Evolutionary conservation across 2,329 filamentous ascomycete genomes (phyloP), one percentile per base, ranked within the genome.

Genomic region (Alternaria infectoria): DNA sequence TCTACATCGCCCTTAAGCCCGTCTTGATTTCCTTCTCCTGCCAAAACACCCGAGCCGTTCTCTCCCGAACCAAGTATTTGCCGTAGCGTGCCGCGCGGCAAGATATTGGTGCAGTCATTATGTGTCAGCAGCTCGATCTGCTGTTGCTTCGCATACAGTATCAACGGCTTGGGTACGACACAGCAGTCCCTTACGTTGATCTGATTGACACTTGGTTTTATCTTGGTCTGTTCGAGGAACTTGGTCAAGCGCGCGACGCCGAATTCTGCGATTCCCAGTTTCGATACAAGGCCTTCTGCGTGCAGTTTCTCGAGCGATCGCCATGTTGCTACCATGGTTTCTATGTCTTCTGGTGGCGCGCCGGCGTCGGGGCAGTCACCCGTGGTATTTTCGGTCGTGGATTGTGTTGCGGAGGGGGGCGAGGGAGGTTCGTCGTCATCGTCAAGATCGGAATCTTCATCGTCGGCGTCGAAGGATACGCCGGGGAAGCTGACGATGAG

Each of bases 161-260:
- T 89, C 66, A 99, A 86, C 12, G 93, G 91, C 73, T 93, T 94
- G 9, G 96, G 96, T 46, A 98, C 96, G 50, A 93, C 95, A 81
- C 96, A 99, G 84, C 95, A 98, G 81, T 98, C 93, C 72, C 92
- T 90, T 54, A 97, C 88, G 78, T 98, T 98, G 85, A 99, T 97
- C 85, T 99, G 96, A 80, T 98, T 90, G 44, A 98, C 95, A 19
- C 88, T 87, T 1, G 96, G 96, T 69, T 87, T 88, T 64, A 97
- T 84, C 44, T 84, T 85, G 21, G 92, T 91, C 65, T 88, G 85
- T 45, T 88, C 85, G 25, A 98, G 83, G 73, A 99, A 94, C 13
- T 88, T 88, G n/a, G 86, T 82, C 40, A 99, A 84, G 73, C 96
- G 91, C 71, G 93, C 89, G 70, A 89, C 92, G 59, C 95, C 94